phyloP scores from a whole-genome alignment of 352 stramenopile genomes.

The Phytophthora boehmeriae region DNA sequence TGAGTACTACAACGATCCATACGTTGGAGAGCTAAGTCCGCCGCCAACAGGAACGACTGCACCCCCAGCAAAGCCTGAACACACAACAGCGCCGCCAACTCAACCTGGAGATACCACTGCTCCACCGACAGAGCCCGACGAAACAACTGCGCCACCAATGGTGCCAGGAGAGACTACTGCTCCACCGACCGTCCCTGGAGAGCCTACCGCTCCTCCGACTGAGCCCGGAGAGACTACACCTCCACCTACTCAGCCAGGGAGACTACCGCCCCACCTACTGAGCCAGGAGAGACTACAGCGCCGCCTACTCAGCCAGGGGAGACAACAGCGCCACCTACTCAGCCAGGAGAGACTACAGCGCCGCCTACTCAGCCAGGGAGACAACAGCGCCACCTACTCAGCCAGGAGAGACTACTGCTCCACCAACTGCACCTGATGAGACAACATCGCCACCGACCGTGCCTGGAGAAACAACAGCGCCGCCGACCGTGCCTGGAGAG shows the following conservation, averaged over 20 bases:
- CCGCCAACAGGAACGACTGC: not conserved
- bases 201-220: not conserved
- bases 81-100: not conserved
- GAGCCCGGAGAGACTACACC: not conserved
- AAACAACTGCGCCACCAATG: not conserved
- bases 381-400: not conserved
- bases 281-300: not conserved
- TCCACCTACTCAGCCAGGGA: not conserved
- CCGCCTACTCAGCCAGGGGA: not conserved
- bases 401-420: not conserved
- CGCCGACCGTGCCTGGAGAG: not conserved
- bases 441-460: not conserved
- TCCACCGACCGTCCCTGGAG: not conserved
- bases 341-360: not conserved
- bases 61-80: not conserved
- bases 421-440: not conserved
- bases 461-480: not conserved
- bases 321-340: not conserved
- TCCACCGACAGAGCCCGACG: not conserved
- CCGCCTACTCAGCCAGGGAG: not conserved
- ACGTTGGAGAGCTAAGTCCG: not conserved
- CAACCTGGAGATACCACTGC: not conserved
- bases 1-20: not conserved
- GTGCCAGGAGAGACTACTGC: not conserved
- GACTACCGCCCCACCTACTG: not conserved